Base-by-base conservation (phyloP, 169 alveolate species). In the Plasmodium gallinaceum region DNA sequence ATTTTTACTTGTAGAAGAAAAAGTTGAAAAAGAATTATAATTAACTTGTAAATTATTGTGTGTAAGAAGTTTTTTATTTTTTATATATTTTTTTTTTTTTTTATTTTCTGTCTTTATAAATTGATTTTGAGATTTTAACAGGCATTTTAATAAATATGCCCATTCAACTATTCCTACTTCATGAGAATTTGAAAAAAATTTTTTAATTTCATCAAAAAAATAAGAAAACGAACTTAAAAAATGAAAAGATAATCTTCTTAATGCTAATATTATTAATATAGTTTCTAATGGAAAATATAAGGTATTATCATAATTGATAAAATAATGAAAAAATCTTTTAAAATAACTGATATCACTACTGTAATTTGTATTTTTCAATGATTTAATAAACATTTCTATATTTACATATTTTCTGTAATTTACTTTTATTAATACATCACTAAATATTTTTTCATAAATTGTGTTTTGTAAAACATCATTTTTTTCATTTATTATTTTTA, bases 111-210 rank as follows among this genome's bases (percentile, higher is more conserved):
- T 39, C 43, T 46, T 43, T 78, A 54, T 43, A 14, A 39, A 78
- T 12, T 57, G 39, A 69, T 48, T 58, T 39, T 83, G 91, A 1
- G 91, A 57, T 16, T 69, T 68, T 24, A 83, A 16, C 24, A 83
- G 22, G 37, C 86, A 83, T 22, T 83, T 83, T 26, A 83, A 20
- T 18, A 83, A 69, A 32, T 83, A 46, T 20, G 85, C 39, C 74
- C 86, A 83, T 16, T 83, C 86, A 26, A 83, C 64, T 73, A 83
- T 62, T 6, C 91, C 83, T 14, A 83, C 22, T 8, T n/a, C 57
- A 20, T 60, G 54, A 43, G 10, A 16, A 43, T 14, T 12, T 16
- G n/a, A 32, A 62, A 57, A 14, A 54, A 16, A 54, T 45, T 68
- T 71, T 43, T 69, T 12, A 7, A 83, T 60, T 37, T 83, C 91